Evolutionary conservation across 257 asterid species (phyloP).

Genomic region (Ajuga chamaepitys): DNA sequence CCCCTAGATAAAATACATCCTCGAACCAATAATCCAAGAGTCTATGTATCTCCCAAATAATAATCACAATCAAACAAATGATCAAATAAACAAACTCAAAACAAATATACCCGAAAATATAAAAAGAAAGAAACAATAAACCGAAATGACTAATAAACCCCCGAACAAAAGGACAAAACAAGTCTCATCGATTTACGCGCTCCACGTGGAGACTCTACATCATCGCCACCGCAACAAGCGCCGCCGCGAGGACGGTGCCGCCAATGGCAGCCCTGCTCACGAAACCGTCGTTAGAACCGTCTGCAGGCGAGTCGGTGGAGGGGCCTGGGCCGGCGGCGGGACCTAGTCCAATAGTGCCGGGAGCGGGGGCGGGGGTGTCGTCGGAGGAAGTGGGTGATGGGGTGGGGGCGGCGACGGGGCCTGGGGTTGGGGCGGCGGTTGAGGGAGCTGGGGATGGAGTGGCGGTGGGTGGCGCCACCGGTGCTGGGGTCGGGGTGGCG

Average conservation of each 20-base stretch:
- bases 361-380: slow-evolving; percentile 24
- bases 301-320: slow-evolving; percentile 32
- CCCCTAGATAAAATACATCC: slow-evolving; percentile 7
- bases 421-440: slow-evolving; percentile 21
- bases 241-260: slow-evolving; percentile 47
- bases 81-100: slow-evolving; percentile 10
- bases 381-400: not conserved
- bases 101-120: not conserved
- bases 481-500: slow-evolving; percentile 41
- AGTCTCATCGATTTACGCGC: slow-evolving; percentile 27
- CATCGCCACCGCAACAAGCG: slow-evolving; percentile 51
- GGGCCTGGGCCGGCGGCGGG: slow-evolving; percentile 27
- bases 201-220: slow-evolving; percentile 38
- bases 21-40: slow-evolving; percentile 9
- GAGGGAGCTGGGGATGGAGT: slow-evolving; percentile 20
- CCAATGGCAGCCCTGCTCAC: slow-evolving; percentile 46
- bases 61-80: slow-evolving; percentile 23
- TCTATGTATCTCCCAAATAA: slow-evolving; percentile 22
- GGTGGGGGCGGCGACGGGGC: slow-evolving; percentile 18
- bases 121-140: not conserved
- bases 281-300: slow-evolving; percentile 27
- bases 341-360: no score
- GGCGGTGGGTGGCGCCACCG: slow-evolving; percentile 34
- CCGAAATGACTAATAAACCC: slow-evolving; percentile 1
- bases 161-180: slow-evolving; percentile 22